Conservation (phyloP, 345 rosid genomes). For the Angophora floribunda region DNA sequence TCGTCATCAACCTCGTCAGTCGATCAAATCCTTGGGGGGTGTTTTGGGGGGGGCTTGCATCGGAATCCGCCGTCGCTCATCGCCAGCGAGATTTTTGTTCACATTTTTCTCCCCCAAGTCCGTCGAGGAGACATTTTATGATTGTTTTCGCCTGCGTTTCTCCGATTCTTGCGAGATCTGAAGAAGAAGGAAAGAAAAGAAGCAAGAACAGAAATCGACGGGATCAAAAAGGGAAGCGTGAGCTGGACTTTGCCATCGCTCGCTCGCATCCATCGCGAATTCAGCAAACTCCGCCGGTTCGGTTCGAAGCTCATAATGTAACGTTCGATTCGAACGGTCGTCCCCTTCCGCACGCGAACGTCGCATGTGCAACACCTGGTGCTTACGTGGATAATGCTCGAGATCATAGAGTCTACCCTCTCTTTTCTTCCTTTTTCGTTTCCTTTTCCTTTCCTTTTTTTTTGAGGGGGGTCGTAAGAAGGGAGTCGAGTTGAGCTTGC, state of each 20-base stretch:
- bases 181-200: background rate
- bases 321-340: background rate
- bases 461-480: background rate
- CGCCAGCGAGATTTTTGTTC: background rate
- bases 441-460: rapidly evolving
- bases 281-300: background rate
- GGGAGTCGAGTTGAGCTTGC: background rate
- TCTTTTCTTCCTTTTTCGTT: rapidly evolving
- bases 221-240: background rate
- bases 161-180: background rate
- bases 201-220: background rate
- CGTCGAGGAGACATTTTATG: background rate
- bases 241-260: background rate
- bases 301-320: background rate
- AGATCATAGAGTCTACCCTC: background rate
- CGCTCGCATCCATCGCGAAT: background rate
- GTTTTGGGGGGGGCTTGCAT: background rate
- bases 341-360: background rate
- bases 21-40: background rate
- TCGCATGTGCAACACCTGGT: background rate
- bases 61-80: background rate
- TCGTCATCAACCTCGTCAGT: background rate
- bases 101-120: background rate
- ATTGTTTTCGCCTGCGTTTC: background rate
- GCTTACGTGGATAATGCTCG: background rate